Evolutionary conservation across 2,329 filamentous ascomycete genomes (phyloP).

Genomic region (Penicillium sp.): DNA sequence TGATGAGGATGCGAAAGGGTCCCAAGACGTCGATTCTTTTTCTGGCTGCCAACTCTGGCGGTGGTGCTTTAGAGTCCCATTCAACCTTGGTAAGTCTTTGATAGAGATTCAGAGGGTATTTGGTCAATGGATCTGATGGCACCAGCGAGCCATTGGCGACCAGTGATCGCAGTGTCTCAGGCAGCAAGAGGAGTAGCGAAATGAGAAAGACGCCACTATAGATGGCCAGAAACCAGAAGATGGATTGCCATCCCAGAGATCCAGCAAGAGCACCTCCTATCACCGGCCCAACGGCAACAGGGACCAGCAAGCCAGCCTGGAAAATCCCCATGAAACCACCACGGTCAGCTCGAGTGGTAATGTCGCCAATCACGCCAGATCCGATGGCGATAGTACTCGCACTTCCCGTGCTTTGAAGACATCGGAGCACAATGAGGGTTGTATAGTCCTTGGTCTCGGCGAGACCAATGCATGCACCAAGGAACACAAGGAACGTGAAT

Average conservation of each 20-base stretch:
- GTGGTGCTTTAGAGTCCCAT: constrained; percentile 2
- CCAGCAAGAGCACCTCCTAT: constrained; percentile 43
- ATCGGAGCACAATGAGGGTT: constrained; percentile 41
- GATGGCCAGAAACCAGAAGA: constrained; percentile 48
- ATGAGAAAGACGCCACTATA: constrained; percentile 36
- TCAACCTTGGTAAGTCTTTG: constrained; percentile 6
- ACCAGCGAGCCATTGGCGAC: constrained; percentile 35
- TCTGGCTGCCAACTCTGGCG: constrained; percentile 15
- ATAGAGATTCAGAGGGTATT: constrained; percentile 20
- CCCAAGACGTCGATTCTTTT: constrained; percentile 47
- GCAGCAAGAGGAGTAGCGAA: constrained; percentile 34
- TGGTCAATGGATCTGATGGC: constrained; percentile 15
- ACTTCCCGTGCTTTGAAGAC: constrained; percentile 45
- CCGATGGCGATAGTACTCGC: constrained; percentile 47
- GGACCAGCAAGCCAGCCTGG: constrained; percentile 37
- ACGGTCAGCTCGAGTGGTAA: constrained; percentile 41
- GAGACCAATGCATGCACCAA: constrained; percentile 43
- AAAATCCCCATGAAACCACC: constrained; percentile 45
- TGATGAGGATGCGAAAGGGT: constrained; percentile 49
- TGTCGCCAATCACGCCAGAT: constrained; percentile 43
- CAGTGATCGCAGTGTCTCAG: constrained; percentile 41
- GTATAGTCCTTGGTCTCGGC: constrained; percentile 40
- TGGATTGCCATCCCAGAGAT: constrained; percentile 40
- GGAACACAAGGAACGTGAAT: constrained; percentile 41
- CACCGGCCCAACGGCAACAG: constrained; percentile 42